Percentiles rank a stretch among this genome's conserved stretches.
These are phyloP conservation scores for Lineolata rhizophorae DNA, from an alignment of 495 filamentous ascomycete species.

Conservation along the genomic window DNA sequence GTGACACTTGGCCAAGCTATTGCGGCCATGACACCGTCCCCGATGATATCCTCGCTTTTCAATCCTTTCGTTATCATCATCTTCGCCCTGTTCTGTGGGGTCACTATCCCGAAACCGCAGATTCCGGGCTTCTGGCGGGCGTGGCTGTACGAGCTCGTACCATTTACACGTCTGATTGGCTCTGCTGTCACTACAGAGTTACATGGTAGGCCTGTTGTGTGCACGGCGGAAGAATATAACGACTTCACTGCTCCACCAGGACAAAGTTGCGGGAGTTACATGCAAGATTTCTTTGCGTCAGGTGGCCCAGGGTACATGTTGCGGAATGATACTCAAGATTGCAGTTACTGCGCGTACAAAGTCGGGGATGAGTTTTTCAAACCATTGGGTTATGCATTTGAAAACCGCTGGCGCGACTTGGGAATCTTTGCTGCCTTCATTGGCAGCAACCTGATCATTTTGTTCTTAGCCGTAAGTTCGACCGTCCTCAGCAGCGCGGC, in stretches of 20 bases:
- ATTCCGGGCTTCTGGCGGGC: slow-evolving; percentile 59
- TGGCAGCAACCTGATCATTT: slow-evolving; percentile 51
- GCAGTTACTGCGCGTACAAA: slow-evolving; percentile 58
- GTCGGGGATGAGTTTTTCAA: slow-evolving; percentile 60
- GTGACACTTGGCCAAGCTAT: slow-evolving; percentile 49
- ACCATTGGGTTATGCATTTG: slow-evolving; percentile 37
- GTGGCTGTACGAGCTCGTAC: slow-evolving; percentile 68
- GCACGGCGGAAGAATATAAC: slow-evolving; percentile 32
- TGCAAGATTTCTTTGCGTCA: slow-evolving; percentile 39
- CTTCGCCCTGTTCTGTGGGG: slow-evolving; percentile 67
- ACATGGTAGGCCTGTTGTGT: slow-evolving; percentile 38
- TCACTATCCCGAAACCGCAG: slow-evolving; percentile 50
- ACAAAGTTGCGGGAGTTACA: slow-evolving; percentile 49
- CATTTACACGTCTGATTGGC: slow-evolving; percentile 62
- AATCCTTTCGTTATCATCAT: slow-evolving; percentile 65
- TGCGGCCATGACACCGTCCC: slow-evolving; percentile 42
- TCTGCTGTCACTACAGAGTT: slow-evolving; percentile 61
- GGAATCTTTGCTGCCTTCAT: slow-evolving; percentile 56
- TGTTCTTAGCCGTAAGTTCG: slow-evolving; percentile 41
- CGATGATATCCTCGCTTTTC: slow-evolving; percentile 47
- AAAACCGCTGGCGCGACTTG: slow-evolving; percentile 54
- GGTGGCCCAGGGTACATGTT: slow-evolving; percentile 49
- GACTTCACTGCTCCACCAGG: slow-evolving; percentile 35
- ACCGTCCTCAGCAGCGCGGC: background rate
- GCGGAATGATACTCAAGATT: slow-evolving; percentile 35